Evolutionary conservation across 352 stramenopile species (phyloP), one percentile per base, ranked within the genome.

Genomic region (Phytophthora meadii): DNA sequence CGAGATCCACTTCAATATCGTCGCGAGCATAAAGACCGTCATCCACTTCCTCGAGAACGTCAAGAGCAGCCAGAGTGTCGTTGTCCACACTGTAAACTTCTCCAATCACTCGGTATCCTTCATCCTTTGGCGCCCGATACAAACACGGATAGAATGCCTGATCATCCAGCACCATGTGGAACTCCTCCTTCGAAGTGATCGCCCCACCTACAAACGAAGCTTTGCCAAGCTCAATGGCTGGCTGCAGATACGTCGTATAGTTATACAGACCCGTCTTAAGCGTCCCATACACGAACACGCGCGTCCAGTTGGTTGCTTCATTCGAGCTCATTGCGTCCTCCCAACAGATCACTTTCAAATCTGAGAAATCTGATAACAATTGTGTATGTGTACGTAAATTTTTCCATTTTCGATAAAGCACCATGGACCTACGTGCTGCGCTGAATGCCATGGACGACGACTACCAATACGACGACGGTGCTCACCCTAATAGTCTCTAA

Each of bases 251-350:
- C 68, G 70, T 54, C 5, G 75, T 56, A 59, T 92, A 89, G 77
- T 94, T 94, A 57, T 81, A 84, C 48, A 93, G 74, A 8, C 70
- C 82, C 10, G 70, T 73, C 78, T 94, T 94, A 55, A 94, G 81
- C 34, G 84, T 94, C 25, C 84, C 86, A 57, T 94, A 92, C 27
- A 94, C 84, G 57, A 91, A 93, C 61, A 94, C 82, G 24, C 83
- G 53, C 50, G 75, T 86, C 47, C 80, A 41, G 15, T 59, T 53
- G 28, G 32, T 17, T 1, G 3, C 3, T 12, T 54, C n/a, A 17
- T 11, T 30, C 5, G 44, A 62, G 37, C 5, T 10, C 57, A 72
- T 72, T 4, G 41, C 48, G 46, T 36, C 22, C 54, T 42, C 28
- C 54, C 5, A 25, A 3, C 17, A 25, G 19, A 22, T 22, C 45